Percentiles rank a stretch among this genome's conserved stretches.
phyloP scores from a whole-genome alignment of 2,329 filamentous ascomycete species.

The Colletotrichum caudatum region DNA sequence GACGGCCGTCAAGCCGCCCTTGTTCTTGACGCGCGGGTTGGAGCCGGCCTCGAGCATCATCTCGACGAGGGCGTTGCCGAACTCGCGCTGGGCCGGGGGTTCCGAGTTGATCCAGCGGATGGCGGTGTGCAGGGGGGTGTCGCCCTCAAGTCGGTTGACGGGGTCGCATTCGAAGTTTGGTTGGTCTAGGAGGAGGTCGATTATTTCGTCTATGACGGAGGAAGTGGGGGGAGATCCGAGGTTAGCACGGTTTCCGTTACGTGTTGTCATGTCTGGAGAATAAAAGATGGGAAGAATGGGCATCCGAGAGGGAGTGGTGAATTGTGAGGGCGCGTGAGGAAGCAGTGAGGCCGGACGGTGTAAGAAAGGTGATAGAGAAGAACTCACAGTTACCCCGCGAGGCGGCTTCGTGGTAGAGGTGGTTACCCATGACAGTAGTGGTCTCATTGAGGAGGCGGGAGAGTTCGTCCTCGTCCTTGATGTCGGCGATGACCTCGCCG shows the following conservation, averaged over 20 bases:
- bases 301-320: background rate
- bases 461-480: constrained; percentile 73
- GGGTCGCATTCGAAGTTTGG: constrained; percentile 88
- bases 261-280: background rate
- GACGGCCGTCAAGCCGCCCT: constrained; percentile 76
- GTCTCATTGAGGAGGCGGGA: constrained; percentile 87
- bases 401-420: constrained; percentile 91
- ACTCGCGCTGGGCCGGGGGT: constrained; percentile 70
- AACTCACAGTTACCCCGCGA: constrained; percentile 84
- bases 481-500: constrained; percentile 74
- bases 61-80: constrained; percentile 75
- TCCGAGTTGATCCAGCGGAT: constrained; percentile 82
- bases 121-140: constrained; percentile 84
- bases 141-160: constrained; percentile 75
- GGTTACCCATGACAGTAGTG: constrained; percentile 86
- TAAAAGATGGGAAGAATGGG: background rate
- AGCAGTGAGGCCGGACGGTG: constrained; percentile 1
- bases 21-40: constrained; percentile 71
- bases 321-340: background rate
- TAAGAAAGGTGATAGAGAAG: background rate
- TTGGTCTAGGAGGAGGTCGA: constrained; percentile 86
- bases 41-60: constrained; percentile 87
- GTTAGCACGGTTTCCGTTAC: background rate
- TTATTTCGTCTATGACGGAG: constrained; percentile 74
- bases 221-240: background rate